These are phyloP conservation scores for Aristolochia fimbriata DNA, from an alignment of 164 flowering plant species.

Conservation along the genomic window DNA sequence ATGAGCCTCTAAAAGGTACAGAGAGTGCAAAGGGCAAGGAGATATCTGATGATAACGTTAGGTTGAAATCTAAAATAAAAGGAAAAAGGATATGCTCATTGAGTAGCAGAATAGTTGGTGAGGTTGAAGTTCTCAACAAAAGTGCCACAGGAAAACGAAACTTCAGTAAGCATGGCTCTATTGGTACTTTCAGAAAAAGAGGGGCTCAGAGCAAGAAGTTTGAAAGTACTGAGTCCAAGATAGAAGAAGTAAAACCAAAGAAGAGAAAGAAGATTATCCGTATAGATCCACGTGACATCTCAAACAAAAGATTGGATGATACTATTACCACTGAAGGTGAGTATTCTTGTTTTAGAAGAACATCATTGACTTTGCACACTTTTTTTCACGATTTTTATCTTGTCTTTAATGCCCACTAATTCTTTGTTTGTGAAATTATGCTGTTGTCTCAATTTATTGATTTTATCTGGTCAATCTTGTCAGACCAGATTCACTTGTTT, in stretches of 20 bases:
- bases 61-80: slow-evolving; percentile 8
- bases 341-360: slow-evolving; percentile 11
- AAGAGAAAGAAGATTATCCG: slow-evolving; percentile 48
- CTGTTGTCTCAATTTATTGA: too few relatives aligned
- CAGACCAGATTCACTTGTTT: too few relatives aligned
- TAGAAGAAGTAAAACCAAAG: slow-evolving; percentile 26
- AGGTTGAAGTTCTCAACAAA: slow-evolving; percentile 13
- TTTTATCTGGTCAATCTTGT: too few relatives aligned
- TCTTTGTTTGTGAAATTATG: too few relatives aligned
- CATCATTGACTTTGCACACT: not conserved
- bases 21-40: slow-evolving; percentile 2
- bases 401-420: not conserved
- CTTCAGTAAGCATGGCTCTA: slow-evolving; percentile 10
- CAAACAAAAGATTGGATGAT: slow-evolving; percentile 81
- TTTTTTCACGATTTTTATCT: not conserved
- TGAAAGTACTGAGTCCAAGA: slow-evolving; percentile 18
- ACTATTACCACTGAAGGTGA: slow-evolving; percentile 30
- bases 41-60: slow-evolving; percentile 1
- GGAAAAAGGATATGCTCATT: slow-evolving; percentile 5
- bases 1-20: slow-evolving; percentile 8
- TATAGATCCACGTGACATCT: slow-evolving; percentile 58
- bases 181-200: slow-evolving; percentile 19
- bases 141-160: slow-evolving; percentile 8
- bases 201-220: slow-evolving; percentile 17
- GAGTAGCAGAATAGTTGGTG: slow-evolving; percentile 5